A percentile compares a stretch with the other conserved stretches of the same genome.
Conservation (phyloP, 1,139 yeast genomes). For the Geotrichum reessii region DNA sequence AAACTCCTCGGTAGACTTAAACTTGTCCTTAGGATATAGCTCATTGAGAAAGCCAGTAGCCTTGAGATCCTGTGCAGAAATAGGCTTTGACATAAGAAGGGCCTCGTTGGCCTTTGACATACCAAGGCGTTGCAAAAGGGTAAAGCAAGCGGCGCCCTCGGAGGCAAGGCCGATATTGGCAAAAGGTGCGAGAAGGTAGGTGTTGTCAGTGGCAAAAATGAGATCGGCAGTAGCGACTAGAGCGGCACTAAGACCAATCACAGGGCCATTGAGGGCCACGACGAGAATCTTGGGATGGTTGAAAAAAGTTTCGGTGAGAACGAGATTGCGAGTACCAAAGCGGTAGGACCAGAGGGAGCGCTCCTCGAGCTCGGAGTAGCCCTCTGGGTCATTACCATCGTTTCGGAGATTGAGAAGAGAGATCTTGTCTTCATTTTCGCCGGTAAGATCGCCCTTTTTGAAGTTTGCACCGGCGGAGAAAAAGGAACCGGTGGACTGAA, state of each 20-base stretch:
- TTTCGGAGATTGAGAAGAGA: slow-evolving; percentile 21
- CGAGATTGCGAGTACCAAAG: slow-evolving; percentile 66
- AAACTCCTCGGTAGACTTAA: slow-evolving; percentile 51
- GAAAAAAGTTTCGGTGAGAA: slow-evolving; percentile 61
- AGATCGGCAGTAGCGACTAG: slow-evolving; percentile 71
- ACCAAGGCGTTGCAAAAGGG: slow-evolving; percentile 67
- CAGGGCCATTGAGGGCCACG: slow-evolving; percentile 83
- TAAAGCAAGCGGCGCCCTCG: slow-evolving; percentile 73
- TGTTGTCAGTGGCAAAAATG: slow-evolving; percentile 61
- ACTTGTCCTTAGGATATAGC: slow-evolving; percentile 43
- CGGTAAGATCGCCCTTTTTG: slow-evolving; percentile 32
- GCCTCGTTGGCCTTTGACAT: slow-evolving; percentile 71
- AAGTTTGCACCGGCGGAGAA: slow-evolving; percentile 88
- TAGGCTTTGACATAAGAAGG: slow-evolving; percentile 61
- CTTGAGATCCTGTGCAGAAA: slow-evolving; percentile 54
- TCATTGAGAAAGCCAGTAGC: slow-evolving; percentile 60
- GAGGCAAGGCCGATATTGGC: slow-evolving; percentile 77
- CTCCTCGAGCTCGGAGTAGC: slow-evolving; percentile 1
- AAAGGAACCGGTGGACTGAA: slow-evolving; percentile 68
- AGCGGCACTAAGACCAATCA: slow-evolving; percentile 72
- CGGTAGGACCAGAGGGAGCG: slow-evolving; percentile 42
- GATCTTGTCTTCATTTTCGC: slow-evolving; percentile 28
- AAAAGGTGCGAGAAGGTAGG: slow-evolving; percentile 68
- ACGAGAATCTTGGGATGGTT: slow-evolving; percentile 69
- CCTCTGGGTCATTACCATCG: slow-evolving; percentile 17